phyloP scores from a whole-genome alignment of 805 yeast genomes.

The Kodamaea leandrae region DNA sequence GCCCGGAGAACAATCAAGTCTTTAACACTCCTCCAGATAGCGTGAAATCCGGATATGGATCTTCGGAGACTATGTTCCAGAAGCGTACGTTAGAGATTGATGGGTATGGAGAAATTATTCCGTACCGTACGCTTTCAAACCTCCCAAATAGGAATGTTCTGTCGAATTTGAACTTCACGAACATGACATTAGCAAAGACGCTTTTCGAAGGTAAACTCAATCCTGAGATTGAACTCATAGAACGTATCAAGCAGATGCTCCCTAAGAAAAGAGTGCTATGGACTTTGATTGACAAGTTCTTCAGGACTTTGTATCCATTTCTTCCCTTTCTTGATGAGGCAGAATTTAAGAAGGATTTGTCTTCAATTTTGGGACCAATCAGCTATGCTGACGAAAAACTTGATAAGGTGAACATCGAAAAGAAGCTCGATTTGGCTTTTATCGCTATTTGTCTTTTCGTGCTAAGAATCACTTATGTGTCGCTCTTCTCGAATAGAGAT shows the following conservation, averaged over 20 bases:
- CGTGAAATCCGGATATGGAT: not conserved
- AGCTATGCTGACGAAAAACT: conserved; percentile 20
- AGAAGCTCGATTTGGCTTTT: conserved; percentile 32
- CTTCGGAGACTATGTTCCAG: conserved; percentile 25
- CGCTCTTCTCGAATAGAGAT: conserved; percentile 36
- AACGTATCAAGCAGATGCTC: conserved; percentile 40
- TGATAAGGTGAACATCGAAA: conserved; percentile 25
- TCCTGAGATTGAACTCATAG: conserved; percentile 36
- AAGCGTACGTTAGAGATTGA: conserved; percentile 29
- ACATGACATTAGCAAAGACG: conserved; percentile 32
- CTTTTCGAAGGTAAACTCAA: conserved; percentile 31
- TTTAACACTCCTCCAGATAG: conserved; percentile 1
- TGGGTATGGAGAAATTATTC: conserved; percentile 32
- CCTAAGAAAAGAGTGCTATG: conserved; percentile 58
- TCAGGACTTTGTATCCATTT: conserved; percentile 57
- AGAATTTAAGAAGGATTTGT: conserved; percentile 43
- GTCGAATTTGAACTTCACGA: conserved; percentile 7
- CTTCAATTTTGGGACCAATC: conserved; percentile 43
- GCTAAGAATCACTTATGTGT: conserved; percentile 33
- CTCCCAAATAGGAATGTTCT: conserved; percentile 6
- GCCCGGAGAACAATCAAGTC: conserved; percentile 11
- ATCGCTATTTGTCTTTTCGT: conserved; percentile 34
- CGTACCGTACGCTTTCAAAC: conserved; percentile 20
- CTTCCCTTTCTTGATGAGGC: conserved; percentile 66
- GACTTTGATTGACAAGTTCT: conserved; percentile 56